Percentiles rank a stretch among this genome's conserved stretches.
phyloP scores from a whole-genome alignment of 306 rosid species.

The Cucurbita pepo region DNA sequence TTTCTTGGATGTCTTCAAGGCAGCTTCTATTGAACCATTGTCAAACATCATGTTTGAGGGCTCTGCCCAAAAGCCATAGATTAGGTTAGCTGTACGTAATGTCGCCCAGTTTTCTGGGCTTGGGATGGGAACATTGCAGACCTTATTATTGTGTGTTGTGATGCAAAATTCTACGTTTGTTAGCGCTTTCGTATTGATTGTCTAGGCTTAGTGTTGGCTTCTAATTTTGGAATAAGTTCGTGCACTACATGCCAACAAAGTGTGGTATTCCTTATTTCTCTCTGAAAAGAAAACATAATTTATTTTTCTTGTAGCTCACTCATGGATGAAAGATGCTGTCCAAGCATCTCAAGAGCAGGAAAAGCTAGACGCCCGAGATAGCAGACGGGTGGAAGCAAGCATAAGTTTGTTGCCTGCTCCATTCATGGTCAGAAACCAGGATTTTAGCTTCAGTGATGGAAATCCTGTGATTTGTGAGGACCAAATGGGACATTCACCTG shows the following conservation, averaged over 20 bases:
- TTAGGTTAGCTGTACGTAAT: not conserved
- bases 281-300: not conserved
- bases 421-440: constrained; percentile 6
- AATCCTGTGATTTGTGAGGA: constrained; percentile 10
- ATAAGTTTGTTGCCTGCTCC: constrained; percentile 8
- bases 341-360: constrained; percentile 17
- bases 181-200: not conserved
- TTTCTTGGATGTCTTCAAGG: not conserved
- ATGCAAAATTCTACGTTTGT: not conserved
- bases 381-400: constrained; percentile 1
- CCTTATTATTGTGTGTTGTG: not conserved
- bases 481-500: constrained; percentile 15
- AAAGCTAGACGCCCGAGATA: not conserved
- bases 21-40: not conserved
- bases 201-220: not conserved
- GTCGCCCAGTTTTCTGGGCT: not conserved
- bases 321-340: constrained; percentile 42
- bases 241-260: not conserved
- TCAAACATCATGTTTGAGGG: not conserved
- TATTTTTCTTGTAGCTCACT: constrained; percentile 27
- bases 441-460: constrained; percentile 15
- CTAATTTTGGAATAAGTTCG: not conserved
- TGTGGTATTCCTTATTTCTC: not conserved
- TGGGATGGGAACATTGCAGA: not conserved
- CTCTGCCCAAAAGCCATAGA: not conserved